Evolutionary conservation across 257 asterid genomes (phyloP).

Genomic region (Solanum lycopersicoides): DNA sequence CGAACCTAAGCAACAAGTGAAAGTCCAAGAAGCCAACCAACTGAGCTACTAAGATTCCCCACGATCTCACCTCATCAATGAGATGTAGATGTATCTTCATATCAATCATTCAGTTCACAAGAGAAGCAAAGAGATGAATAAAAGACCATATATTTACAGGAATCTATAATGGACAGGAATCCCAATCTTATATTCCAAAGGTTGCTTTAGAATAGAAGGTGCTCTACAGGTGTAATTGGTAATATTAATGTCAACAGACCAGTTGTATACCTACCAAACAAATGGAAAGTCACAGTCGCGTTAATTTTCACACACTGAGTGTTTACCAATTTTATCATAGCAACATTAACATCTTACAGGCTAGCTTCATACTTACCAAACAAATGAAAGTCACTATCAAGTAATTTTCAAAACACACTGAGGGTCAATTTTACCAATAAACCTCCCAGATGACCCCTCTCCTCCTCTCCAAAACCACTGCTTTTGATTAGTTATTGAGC

Average conservation of each 20-base stretch:
- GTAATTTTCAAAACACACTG: background rate
- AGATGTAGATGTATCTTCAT: background rate
- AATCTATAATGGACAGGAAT: background rate
- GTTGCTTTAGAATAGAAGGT: background rate
- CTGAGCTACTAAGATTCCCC: background rate
- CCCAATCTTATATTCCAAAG: background rate
- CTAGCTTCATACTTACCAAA: background rate
- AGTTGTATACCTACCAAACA: background rate
- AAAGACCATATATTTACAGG: background rate
- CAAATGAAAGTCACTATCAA: background rate
- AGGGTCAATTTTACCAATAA: background rate
- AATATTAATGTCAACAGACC: background rate
- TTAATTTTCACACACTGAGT: background rate
- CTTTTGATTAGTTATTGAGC: background rate
- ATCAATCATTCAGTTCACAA: background rate
- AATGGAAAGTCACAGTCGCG: background rate
- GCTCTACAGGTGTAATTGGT: background rate
- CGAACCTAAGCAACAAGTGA: background rate
- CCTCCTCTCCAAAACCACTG: background rate
- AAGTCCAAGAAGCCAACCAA: background rate
- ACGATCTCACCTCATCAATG: background rate
- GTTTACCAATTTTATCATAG: background rate
- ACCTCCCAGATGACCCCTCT: background rate
- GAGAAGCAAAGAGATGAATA: background rate
- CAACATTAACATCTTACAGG: background rate